phyloP scores from a whole-genome alignment of 495 filamentous ascomycete genomes.

The Aspergillus funiculosus region DNA sequence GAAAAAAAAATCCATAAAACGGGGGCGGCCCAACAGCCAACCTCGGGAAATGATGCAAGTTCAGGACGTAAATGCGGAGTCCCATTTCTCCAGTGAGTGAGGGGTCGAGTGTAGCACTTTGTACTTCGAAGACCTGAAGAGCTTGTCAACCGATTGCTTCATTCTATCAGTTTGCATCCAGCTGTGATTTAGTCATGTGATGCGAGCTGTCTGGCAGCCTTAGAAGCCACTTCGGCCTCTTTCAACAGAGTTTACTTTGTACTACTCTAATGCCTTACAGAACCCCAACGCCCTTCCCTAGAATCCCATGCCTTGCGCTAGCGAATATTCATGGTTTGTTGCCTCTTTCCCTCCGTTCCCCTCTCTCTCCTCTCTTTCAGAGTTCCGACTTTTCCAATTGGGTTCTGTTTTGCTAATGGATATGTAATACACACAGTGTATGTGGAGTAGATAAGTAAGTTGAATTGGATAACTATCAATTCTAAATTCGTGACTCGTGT shows the following conservation, averaged over 20 bases:
- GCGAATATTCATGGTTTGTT: conserved; percentile 47
- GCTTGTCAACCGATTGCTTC: too few relatives aligned
- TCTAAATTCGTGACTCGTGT: conserved; percentile 9
- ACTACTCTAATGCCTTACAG: conserved; percentile 18
- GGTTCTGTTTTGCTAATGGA: conserved; percentile 1
- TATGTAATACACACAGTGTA: conserved; percentile 18
- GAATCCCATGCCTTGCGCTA: conserved; percentile 50
- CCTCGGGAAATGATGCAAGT: conserved; percentile 5
- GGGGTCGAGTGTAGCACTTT: too few relatives aligned
- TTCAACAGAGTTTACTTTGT: too few relatives aligned
- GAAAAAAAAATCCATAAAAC: conserved; percentile 14
- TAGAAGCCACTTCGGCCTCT: too few relatives aligned
- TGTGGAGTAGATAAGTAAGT: neutral
- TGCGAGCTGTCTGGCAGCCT: too few relatives aligned
- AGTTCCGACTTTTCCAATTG: too few relatives aligned
- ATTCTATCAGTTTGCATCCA: too few relatives aligned
- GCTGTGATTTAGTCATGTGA: too few relatives aligned
- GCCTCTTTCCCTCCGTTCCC: neutral
- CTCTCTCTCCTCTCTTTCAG: neutral
- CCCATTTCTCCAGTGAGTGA: too few relatives aligned
- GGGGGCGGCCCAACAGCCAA: conserved; percentile 1
- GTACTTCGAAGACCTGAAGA: too few relatives aligned
- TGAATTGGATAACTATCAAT: neutral
- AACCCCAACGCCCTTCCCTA: conserved; percentile 40
- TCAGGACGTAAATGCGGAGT: neutral